Conservation (phyloP, 345 rosid species). For the Syzygium grande region DNA sequence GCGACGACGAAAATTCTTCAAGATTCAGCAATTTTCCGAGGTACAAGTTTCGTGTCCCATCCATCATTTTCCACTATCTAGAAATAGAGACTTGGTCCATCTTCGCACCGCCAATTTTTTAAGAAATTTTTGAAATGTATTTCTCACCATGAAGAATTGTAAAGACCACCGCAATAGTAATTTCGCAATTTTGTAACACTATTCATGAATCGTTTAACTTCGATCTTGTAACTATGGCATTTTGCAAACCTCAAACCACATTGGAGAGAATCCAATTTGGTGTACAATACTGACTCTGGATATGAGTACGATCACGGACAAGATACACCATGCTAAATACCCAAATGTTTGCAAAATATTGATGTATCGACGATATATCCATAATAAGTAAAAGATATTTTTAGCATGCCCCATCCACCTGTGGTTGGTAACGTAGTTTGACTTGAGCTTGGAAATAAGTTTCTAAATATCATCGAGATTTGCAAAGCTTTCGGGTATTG, state of each 20-base stretch:
- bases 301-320: accelerated
- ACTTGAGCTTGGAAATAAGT: neutral
- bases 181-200: neutral
- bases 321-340: accelerated
- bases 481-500: neutral
- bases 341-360: neutral
- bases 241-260: neutral
- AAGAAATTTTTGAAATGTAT: neutral
- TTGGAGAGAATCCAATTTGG: accelerated
- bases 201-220: neutral
- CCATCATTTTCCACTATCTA: too few species aligned
- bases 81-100: neutral
- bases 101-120: neutral
- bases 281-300: accelerated
- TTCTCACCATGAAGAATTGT: neutral
- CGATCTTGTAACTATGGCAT: accelerated
- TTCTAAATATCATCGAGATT: accelerated
- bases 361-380: accelerated
- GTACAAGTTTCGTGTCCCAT: neutral
- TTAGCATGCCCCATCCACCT: neutral
- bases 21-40: neutral
- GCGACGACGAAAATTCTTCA: neutral
- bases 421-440: neutral
- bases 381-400: neutral
- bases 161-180: too few species aligned